Evolutionary conservation across 2,329 filamentous ascomycete species (phyloP).

Genomic region (Epicoccum sorghinum): DNA sequence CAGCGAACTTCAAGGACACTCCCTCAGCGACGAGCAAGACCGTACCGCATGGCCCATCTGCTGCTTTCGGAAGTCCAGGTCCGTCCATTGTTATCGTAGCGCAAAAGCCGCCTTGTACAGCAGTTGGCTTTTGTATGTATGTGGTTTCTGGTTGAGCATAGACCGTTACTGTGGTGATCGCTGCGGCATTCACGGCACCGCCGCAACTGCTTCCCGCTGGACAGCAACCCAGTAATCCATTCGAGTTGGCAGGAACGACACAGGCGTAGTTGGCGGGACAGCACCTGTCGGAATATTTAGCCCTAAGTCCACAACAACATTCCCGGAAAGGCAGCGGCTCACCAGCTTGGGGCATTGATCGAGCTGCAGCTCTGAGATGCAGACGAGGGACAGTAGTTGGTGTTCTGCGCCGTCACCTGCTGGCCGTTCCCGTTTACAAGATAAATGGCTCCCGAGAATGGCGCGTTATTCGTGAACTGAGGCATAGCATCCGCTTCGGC

Average conservation of each 20-base stretch:
- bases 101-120: slow-evolving; percentile 42
- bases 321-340: slow-evolving; percentile 13
- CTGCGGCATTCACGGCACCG: slow-evolving; percentile 40
- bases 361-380: slow-evolving; percentile 51
- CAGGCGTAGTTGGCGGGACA: slow-evolving; percentile 46
- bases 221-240: slow-evolving; percentile 48
- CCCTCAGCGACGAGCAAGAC: slow-evolving; percentile 44
- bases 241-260: slow-evolving; percentile 37
- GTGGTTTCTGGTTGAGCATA: slow-evolving; percentile 37
- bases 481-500: slow-evolving; percentile 35
- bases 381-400: slow-evolving; percentile 42
- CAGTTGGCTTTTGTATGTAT: slow-evolving; percentile 31
- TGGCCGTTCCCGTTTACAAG: slow-evolving; percentile 43
- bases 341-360: slow-evolving; percentile 53
- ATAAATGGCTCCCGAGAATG: slow-evolving; percentile 49
- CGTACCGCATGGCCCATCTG: slow-evolving; percentile 45
- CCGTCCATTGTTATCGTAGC: slow-evolving; percentile 46
- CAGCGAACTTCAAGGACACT: slow-evolving; percentile 22
- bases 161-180: slow-evolving; percentile 46
- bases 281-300: slow-evolving; percentile 34
- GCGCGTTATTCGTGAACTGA: slow-evolving; percentile 46
- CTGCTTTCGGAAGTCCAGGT: slow-evolving; percentile 42
- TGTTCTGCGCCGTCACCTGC: slow-evolving; percentile 41
- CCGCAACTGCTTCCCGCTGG: slow-evolving; percentile 43
- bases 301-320: neutral